Evolutionary conservation across 768 basidiomycete genomes (phyloP), one percentile per base, ranked within the genome.

Genomic region (Solioccasus polychromus): DNA sequence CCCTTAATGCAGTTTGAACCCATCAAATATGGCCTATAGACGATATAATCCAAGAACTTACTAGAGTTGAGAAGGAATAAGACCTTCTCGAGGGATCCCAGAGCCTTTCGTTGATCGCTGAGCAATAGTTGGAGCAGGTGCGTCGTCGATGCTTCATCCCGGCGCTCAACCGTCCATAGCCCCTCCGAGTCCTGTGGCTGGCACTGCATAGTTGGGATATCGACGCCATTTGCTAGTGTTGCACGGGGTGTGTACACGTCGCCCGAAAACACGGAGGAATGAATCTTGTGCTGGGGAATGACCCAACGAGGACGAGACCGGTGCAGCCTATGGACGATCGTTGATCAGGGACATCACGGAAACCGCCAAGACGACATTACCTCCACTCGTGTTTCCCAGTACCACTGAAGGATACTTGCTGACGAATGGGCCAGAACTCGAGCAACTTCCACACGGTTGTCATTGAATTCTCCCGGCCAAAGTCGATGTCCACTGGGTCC

Each of bases 401-500:
- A 35, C 50, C 50, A 24, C 42, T 37, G 23, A 52, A 53, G 1
- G 50, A 52, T 2, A 39, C 28, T 29, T 52, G 52, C 23, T 53
- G 45, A n/a, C 31, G 42, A 23, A 47, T 1, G 4, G 35, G 50
- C 0, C 42, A 0, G 4, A 39, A 10, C 32, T 50, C 51, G 1
- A 42, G 2, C 7, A 46, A 0, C 31, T 23, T 37, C 24, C 24
- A 53, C 5, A 1, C 1, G 22, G 4, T 8, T 0, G 9, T 26
- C 45, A 52, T 44, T 1, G 39, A 5, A 11, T 48, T 15, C 11
- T 2, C 10, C 19, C n/a, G 44, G 3, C 50, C 52, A 5, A 29
- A 14, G 31, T 44, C 42, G 3, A 54, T 18, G 22, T 54, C 50
- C 9, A 44, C 24, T 1, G 45, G 52, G 8, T 17, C 11, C 50